Base-by-base conservation (phyloP, 257 asterid genomes). In the Petrea volubilis region DNA sequence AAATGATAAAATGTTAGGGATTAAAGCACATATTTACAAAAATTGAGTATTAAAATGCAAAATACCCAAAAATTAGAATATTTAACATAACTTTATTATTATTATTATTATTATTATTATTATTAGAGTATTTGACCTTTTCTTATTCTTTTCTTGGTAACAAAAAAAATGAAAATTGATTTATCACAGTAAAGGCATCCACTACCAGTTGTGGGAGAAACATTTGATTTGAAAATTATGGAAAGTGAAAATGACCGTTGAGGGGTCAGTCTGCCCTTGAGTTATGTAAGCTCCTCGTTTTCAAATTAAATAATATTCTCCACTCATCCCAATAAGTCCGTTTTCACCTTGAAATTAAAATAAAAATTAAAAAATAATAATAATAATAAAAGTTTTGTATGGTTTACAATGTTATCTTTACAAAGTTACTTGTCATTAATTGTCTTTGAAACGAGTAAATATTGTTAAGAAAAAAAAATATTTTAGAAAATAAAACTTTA, bases 181-280 rank as follows among this genome's bases (percentile, higher is more conserved):
- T 18, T 40, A 29, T 63, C 46, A 29, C 4, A 14, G 36, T 10
- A 10, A 49, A 23, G 23, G 10, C 23, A 40, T 4, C 34, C 13
- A 61, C 36, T 4, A 23, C 31, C 0, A 29, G 27, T 3, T 5
- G 67, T 31, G 63, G 31, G 44, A 36, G 50, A 46, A 51, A 49
- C 46, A 12, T 34, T 49, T 6, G 1, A 29, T 74, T 66, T 11
- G 67, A 59, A 65, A 60, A 75, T 20, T 60, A 27, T 11, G 68
- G 53, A 49, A 18, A 67, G 38, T 59, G 80, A 75, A 75, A 75
- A 61, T 60, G 80, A 75, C 75, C 75, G 72, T 75, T 75, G 80
- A 68, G 71, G 31, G 67, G 70, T 34, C 65, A 44, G 55, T 72
- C 49, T 8, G 70, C 52, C 53, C 46, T 70, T 20, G 33, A 29